Evolutionary conservation across 805 yeast species (phyloP), one percentile per base, ranked within the genome.

Genomic region (Teunomyces cretensis): DNA sequence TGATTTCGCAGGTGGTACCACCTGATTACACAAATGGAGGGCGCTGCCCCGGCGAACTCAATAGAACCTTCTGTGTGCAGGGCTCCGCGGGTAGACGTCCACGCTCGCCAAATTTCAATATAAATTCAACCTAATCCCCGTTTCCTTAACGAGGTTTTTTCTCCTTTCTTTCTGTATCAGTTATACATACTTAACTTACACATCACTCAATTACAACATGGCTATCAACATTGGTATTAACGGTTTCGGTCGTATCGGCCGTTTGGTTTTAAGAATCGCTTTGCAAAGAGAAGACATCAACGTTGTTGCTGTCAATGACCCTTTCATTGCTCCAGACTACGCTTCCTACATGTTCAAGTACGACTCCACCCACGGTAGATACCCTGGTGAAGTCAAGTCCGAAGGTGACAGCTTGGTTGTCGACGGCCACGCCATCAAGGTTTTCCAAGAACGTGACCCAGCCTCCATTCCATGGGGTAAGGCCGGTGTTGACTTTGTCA

Each of bases 241-340:
- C 60, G 68, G 68, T 43, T 64, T 64, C 56, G 68, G 68, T 43
- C 61, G 68, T 55, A 64, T 64, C 46, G 68, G 68, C 24, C 64
- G 68, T 57, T 59, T 64, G 43, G 67, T 64, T 27, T 58, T 64
- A 49, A 62, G 68, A 62, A 53, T 62, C 44, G 67, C 67, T 39
- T 52, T 64, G 40, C 31, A 45, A n/a, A 62, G 68, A 59, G 52
- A 55, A 30, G 67, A 62, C 58, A 61, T 64, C 51, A 54, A 55
- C 42, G 64, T 64, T 33, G 68, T 62, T 41, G 65, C 67, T 33
- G 48, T 64, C 54, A 64, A 64, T 49, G 68, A 64, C 50, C 68
- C 68, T 32, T 64, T 64, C 54, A 57, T 64, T 52, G 61, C 66
- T 40, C 53, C 68, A 31, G 68, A 64, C 52, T 64, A 64, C 52